Evolutionary conservation across 2,329 filamentous ascomycete species (phyloP), one percentile per base, ranked within the genome.

Genomic region (Botrytis pseudocinerea): DNA sequence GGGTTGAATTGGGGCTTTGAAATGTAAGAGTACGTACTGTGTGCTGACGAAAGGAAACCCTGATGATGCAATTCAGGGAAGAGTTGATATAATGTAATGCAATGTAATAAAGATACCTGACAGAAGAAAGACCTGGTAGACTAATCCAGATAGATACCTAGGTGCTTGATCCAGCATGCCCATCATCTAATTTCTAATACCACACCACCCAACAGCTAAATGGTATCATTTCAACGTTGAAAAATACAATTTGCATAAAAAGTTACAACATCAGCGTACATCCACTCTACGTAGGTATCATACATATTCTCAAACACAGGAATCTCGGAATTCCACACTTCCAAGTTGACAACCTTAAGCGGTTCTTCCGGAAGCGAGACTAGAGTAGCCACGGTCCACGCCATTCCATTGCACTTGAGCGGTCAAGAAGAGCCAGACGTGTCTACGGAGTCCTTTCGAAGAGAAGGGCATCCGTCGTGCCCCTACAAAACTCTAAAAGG

Each of bases 351-450:
- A 51, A 40, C 44, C 40, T 40, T 22, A 28, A 28, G 42, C 25
- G 61, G 8, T 44, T 63, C 40, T 20, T 44, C 40, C 61, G 61
- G 38, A 44, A 32, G 38, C 40, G 61, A 62, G 25, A 20, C 25
- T n/a, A 62, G 32, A 66, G 32, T 28, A 32, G 42, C 38, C 65
- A 69, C 7, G 25, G 32, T n/a, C 28, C 70, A 69, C 61, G 44
- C 71, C 60, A 38, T 70, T 66, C 60, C 0, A 70, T 61, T 51
- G 28, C 73, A 60, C 70, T 60, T 73, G 46, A 51, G 73, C 73
- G 71, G 73, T 73, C 73, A 74, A 71, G 42, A 65, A 71, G 48
- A 70, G 40, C 64, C 40, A 44, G 64, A 57, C 48, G 12, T 57
- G 68, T 69, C 57, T 44, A 20, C 51, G 51, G 51, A 57, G 51